phyloP scores from a whole-genome alignment of 495 filamentous ascomycete genomes.

The Lophiotrema nucula region DNA sequence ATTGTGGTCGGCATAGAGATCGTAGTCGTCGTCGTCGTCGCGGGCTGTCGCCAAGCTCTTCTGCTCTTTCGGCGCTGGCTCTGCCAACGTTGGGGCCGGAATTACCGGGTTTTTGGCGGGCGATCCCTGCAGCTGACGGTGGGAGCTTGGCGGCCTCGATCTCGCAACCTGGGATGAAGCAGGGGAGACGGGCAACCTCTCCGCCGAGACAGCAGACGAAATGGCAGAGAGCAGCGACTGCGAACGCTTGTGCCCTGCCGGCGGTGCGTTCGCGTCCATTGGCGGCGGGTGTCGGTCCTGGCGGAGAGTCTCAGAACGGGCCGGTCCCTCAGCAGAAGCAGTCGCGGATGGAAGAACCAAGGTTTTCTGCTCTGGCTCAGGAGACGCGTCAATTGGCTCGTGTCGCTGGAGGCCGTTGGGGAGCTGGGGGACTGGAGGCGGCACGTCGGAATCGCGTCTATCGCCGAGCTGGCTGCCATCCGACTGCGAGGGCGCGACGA shows the following conservation, averaged over 20 bases:
- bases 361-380: neutral
- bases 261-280: neutral
- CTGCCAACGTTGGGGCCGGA: conserved; percentile 1
- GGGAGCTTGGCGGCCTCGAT: conserved; percentile 15
- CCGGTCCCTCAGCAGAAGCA: neutral
- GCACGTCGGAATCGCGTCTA: neutral
- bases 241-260: conserved; percentile 9
- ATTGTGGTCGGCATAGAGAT: conserved; percentile 35
- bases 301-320: neutral
- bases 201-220: conserved; percentile 22
- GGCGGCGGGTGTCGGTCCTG: neutral
- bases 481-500: conserved; percentile 22
- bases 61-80: neutral
- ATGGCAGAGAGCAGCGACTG: conserved; percentile 28
- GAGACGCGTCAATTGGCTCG: neutral
- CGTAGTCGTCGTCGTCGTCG: conserved; percentile 22
- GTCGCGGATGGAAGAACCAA: neutral
- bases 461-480: conserved; percentile 26
- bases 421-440: conserved; percentile 16
- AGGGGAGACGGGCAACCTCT: conserved; percentile 15
- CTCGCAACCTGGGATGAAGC: conserved; percentile 1
- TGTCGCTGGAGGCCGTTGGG: conserved; percentile 1
- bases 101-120: conserved; percentile 2
- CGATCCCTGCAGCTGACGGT: conserved; percentile 4
- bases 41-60: neutral